Evolutionary conservation across 2,329 filamentous ascomycete species (phyloP).

Genomic region (Aspergillus sp.): DNA sequence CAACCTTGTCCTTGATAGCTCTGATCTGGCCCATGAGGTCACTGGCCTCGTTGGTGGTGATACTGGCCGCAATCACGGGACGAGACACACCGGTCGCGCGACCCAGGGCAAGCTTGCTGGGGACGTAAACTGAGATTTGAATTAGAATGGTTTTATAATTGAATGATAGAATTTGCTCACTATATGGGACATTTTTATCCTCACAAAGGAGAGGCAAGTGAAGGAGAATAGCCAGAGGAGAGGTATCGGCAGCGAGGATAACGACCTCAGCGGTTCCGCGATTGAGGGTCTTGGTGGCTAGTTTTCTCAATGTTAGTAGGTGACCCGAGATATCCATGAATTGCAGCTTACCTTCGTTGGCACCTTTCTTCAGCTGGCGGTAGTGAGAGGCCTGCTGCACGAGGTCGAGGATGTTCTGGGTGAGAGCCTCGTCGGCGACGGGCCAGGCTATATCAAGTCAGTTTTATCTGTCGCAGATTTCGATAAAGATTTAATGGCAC

Average conservation of each 20-base stretch:
- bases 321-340: not conserved
- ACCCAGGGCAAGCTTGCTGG: constrained; percentile 77
- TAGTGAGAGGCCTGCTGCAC: constrained; percentile 63
- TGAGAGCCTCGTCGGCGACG: constrained; percentile 66
- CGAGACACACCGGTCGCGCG: constrained; percentile 85
- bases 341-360: constrained; percentile 59
- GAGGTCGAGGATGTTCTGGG: constrained; percentile 77
- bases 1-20: constrained; percentile 88
- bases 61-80: constrained; percentile 78
- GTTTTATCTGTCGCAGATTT: not conserved
- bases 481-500: constrained; percentile 1
- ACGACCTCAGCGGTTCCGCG: constrained; percentile 87
- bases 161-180: not conserved
- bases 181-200: constrained; percentile 64
- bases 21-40: constrained; percentile 86
- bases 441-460: constrained; percentile 55
- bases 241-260: constrained; percentile 82
- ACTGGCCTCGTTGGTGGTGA: constrained; percentile 87
- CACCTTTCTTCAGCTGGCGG: constrained; percentile 81
- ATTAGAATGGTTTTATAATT: not conserved
- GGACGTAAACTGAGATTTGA: constrained; percentile 58
- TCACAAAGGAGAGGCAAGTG: constrained; percentile 87
- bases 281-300: constrained; percentile 79
- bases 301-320: constrained; percentile 5
- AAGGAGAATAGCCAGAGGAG: constrained; percentile 79